Evolutionary conservation across 805 yeast species (phyloP).

Genomic region (Millerago galiae): DNA sequence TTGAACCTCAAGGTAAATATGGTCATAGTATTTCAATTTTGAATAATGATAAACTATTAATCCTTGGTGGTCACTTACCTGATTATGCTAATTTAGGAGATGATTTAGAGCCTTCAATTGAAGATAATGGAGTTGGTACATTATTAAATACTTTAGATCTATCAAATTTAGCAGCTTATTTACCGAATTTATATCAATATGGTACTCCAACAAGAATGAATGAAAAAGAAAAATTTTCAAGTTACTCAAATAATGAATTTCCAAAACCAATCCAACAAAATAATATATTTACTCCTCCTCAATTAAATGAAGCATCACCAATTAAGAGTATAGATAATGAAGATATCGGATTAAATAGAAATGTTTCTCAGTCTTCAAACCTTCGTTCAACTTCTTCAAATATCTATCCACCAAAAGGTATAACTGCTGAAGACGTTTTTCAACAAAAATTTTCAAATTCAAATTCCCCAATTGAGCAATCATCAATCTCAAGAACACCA

Average conservation of each 20-base stretch:
- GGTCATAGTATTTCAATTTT: slow-evolving; percentile 84
- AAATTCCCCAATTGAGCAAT: slow-evolving; percentile 1
- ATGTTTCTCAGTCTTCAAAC: not conserved
- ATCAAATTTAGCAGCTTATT: slow-evolving; percentile 26
- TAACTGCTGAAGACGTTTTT: slow-evolving; percentile 22
- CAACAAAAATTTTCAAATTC: slow-evolving; percentile 7
- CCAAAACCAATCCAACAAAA: not conserved
- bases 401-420: not conserved
- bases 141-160: slow-evolving; percentile 61
- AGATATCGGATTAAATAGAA: not conserved
- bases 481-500: not conserved
- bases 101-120: slow-evolving; percentile 46
- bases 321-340: slow-evolving; percentile 2
- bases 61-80: slow-evolving; percentile 89
- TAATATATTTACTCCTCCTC: slow-evolving; percentile 26
- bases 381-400: not conserved
- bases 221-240: slow-evolving; percentile 16
- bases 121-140: slow-evolving; percentile 50
- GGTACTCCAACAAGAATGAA: slow-evolving; percentile 27
- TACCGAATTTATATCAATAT: slow-evolving; percentile 31
- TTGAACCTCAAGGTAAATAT: slow-evolving; percentile 72
- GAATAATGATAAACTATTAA: slow-evolving; percentile 58
- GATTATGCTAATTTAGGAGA: slow-evolving; percentile 51
- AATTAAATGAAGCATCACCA: slow-evolving; percentile 9
- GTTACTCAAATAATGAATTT: slow-evolving; percentile 10